Base-by-base conservation (phyloP, 106 monocot species). In the Acanthochlamys bracteata region DNA sequence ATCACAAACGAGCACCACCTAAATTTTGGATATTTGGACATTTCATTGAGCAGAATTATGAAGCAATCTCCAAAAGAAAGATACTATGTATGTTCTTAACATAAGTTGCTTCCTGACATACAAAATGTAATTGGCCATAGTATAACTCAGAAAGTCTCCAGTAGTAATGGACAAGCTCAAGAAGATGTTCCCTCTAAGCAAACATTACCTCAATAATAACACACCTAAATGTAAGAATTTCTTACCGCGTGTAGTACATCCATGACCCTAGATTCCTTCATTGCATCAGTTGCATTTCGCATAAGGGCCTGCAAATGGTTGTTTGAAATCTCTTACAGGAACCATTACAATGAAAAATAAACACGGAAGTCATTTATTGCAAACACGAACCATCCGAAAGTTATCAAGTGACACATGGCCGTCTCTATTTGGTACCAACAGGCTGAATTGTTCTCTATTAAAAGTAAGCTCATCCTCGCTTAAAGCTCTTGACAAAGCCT, bases 401-500 rank as follows among this genome's bases (percentile, higher is more conserved):
- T 99, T 92, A 59, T 92, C 98, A 65, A 89, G 71, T 43, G 80
- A 76, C 16, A 99, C 45, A 42, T 71, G 75, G 0, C 89, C 98
- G 66, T 99, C 88, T 74, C 70, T 73, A 67, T 65, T 81, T 61
- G 98, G 98, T 64, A 89, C 77, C 70, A 99, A 65, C 68, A 92
- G 64, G 45, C 71, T 46, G 69, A 83, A 99, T 42, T 99, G 98
- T 49, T 71, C 76, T 70, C 81, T 85, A 12, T 92, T 65, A 67
- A 83, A 86, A 24, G 86, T 53, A 45, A 99, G 79, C 69, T 92
- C 92, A 25, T 99, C 82, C 55, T 99, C 86, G 42, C 79, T 73
- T 71, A 99, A 53, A 67, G 92, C 98, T 64, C 82, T 88, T 26
- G 98, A 99, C 26, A 99, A 70, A 74, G 98, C 92, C 98, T 99